phyloP scores from a whole-genome alignment of 176 grass and related monocot genomes.

The Dactylis glomerata region DNA sequence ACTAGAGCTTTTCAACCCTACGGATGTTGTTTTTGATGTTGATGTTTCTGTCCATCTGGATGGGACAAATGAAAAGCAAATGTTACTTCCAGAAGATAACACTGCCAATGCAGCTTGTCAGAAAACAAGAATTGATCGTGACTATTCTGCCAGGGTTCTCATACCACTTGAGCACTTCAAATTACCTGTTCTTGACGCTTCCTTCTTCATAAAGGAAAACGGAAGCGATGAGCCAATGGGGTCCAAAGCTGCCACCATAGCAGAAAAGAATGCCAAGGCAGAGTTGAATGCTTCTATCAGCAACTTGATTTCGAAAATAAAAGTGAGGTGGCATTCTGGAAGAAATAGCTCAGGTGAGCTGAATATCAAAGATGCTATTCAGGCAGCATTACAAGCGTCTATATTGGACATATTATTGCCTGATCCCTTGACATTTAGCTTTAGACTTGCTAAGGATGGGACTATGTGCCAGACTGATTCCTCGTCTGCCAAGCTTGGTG shows the following conservation, averaged over 20 bases:
- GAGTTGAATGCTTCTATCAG: constrained; percentile 87
- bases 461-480: constrained; percentile 6
- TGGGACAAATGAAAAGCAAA: constrained; percentile 36
- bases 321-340: constrained; percentile 96
- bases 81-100: constrained; percentile 20
- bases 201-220: constrained; percentile 71
- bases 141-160: constrained; percentile 93
- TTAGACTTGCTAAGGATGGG: constrained; percentile 60
- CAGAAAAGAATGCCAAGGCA: constrained; percentile 89
- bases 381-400: constrained; percentile 82
- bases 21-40: constrained; percentile 95
- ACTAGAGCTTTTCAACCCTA: constrained; percentile 92
- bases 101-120: constrained; percentile 45
- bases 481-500: background rate
- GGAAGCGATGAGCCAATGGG: constrained; percentile 41
- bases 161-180: constrained; percentile 97
- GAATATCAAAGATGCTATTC: constrained; percentile 96
- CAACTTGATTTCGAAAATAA: constrained; percentile 95
- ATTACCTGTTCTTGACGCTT: constrained; percentile 86
- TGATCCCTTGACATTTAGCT: constrained; percentile 89
- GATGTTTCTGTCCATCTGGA: constrained; percentile 78
- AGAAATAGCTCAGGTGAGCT: constrained; percentile 93
- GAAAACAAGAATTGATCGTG: constrained; percentile 92
- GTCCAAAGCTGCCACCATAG: constrained; percentile 38
- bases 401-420: constrained; percentile 93